Base-by-base conservation (phyloP, 78 protist genomes). In the Dictyostelium brefeldianum region DNA sequence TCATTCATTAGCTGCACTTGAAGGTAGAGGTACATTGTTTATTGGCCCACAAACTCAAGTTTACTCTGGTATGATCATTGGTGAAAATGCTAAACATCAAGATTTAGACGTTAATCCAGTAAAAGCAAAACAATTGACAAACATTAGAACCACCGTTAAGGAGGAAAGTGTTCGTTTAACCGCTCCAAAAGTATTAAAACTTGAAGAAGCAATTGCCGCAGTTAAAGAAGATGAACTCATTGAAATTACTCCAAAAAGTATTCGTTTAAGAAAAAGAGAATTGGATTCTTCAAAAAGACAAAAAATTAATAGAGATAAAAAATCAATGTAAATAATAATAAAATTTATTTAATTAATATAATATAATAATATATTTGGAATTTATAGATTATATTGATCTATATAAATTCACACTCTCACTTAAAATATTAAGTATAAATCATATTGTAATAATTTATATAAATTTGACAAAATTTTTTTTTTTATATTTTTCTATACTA, bases 31-130 rank as follows among this genome's bases (percentile, higher is more conserved):
- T 29, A 77, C 20, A 4, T 48, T 96, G 11, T 97, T 97, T 80
- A 75, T 96, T 27, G 80, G n/a, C 14, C 96, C 98, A 36, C 93
- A 81, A 17, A 90, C 48, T 12, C 95, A 80, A 90, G 97, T 97
- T 48, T 83, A 96, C 95, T 41, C 71, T 0, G 98, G 98, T 70
- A 95, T 95, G 98, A 87, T 97, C 65, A 83, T 97, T 41, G 98
- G 98, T 62, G 97, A 96, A 80, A 67, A 95, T 78, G 25, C 94
- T 7, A 83, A 89, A 25, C 36, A 22, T 9, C 43, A 81, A 56
- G 96, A 95, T 53, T 89, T 96, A 50, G 97, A 92, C 73, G 97
- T 96, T 80, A 97, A 97, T 77, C 92, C 97, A 48, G 87, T 87
- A 22, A 65, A 67, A 43, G 90, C 90, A n/a, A 97, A 97, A 95